Conservation (phyloP, 2,329 filamentous ascomycete species). For the Cercospora sp. region DNA sequence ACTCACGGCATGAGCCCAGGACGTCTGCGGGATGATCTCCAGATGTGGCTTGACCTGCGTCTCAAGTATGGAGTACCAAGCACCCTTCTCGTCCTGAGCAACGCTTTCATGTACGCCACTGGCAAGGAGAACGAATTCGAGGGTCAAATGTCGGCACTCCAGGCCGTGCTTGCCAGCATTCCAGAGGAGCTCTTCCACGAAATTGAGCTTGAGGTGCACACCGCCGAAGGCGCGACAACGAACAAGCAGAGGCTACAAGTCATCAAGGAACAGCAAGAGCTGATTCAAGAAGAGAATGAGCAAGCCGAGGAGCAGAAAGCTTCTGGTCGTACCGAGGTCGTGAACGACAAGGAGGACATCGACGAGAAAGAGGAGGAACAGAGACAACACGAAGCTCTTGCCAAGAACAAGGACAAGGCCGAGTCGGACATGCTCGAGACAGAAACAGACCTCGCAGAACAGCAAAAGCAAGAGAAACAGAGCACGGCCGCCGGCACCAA, state of each 20-base stretch:
- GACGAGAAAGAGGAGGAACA: conserved; percentile 78
- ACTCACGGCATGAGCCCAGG: conserved; percentile 90
- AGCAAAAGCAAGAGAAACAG: conserved; percentile 17
- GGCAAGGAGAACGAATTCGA: conserved; percentile 80
- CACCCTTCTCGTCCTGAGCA: conserved; percentile 90
- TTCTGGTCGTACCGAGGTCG: conserved; percentile 57
- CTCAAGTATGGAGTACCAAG: conserved; percentile 95
- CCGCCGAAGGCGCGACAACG: conserved; percentile 91
- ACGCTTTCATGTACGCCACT: conserved; percentile 95
- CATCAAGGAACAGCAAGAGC: conserved; percentile 94
- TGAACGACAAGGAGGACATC: conserved; percentile 84
- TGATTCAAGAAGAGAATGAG: conserved; percentile 95
- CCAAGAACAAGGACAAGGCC: conserved; percentile 21
- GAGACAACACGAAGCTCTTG: conserved; percentile 35
- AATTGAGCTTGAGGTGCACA: conserved; percentile 97
- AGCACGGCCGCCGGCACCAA: not conserved
- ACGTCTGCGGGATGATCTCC: conserved; percentile 82
- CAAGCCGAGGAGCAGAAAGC: conserved; percentile 81
- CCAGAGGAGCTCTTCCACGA: conserved; percentile 99
- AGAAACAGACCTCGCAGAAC: conserved; percentile 29
- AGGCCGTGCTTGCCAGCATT: conserved; percentile 88
- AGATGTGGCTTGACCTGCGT: conserved; percentile 91
- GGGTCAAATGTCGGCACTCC: conserved; percentile 88
- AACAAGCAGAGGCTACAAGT: conserved; percentile 99
- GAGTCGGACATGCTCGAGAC: conserved; percentile 29